Percentiles rank a stretch among this genome's conserved stretches.
phyloP scores from a whole-genome alignment of 768 basidiomycete genomes.

The Thelephora aurantiotincta region DNA sequence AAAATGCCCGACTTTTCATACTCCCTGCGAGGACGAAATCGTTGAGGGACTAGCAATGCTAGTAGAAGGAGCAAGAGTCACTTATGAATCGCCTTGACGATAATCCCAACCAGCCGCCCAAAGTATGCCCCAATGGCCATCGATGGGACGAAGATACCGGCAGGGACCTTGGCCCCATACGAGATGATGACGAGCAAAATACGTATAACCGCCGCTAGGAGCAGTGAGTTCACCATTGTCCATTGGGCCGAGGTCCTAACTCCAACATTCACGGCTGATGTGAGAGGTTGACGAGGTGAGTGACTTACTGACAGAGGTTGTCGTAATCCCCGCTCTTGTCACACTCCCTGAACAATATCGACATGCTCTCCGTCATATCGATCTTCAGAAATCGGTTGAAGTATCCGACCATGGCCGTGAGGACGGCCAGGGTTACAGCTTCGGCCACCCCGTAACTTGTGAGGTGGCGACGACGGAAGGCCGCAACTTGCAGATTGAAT shows the following conservation, averaged over 20 bases:
- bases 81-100: neutral
- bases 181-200: slow-evolving; percentile 73
- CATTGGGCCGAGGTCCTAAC: slow-evolving; percentile 60
- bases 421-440: slow-evolving; percentile 46
- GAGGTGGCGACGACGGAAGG: slow-evolving; percentile 69
- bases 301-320: slow-evolving; percentile 57
- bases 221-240: slow-evolving; percentile 82
- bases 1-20: slow-evolving; percentile 53
- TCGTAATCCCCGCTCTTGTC: slow-evolving; percentile 35
- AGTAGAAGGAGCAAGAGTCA: neutral
- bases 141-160: slow-evolving; percentile 95
- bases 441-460: slow-evolving; percentile 71
- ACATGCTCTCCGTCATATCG: slow-evolving; percentile 44
- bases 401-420: slow-evolving; percentile 80
- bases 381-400: slow-evolving; percentile 84
- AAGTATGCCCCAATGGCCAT: slow-evolving; percentile 94
- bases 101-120: slow-evolving; percentile 29
- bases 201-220: slow-evolving; percentile 87
- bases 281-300: slow-evolving; percentile 35
- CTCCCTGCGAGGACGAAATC: slow-evolving; percentile 70
- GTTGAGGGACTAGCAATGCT: slow-evolving; percentile 88
- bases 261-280: slow-evolving; percentile 43
- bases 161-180: slow-evolving; percentile 84
- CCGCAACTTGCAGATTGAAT: slow-evolving; percentile 32
- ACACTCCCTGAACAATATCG: slow-evolving; percentile 85